Percentiles rank a stretch among this genome's conserved stretches.
Evolutionary conservation across 2,329 filamentous ascomycete genomes (phyloP).

Genomic region (Xylariaceae sp.): DNA sequence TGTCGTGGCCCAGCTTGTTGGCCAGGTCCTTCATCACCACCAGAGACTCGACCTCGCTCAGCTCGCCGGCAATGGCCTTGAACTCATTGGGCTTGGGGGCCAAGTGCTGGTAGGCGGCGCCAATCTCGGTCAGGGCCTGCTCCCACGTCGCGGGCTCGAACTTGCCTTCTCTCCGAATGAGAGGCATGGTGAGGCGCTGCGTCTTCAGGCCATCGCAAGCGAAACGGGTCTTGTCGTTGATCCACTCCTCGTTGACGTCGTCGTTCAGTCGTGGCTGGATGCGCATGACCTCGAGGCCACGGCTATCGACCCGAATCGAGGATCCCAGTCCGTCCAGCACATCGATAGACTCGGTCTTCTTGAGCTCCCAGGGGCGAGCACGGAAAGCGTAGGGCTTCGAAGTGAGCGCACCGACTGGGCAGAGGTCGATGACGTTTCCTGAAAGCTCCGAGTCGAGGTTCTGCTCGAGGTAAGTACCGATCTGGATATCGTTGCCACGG

Average conservation of each 20-base stretch:
- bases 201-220: conserved; percentile 96
- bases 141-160: conserved; percentile 95
- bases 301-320: conserved; percentile 88
- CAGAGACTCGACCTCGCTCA: conserved; percentile 87
- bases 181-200: conserved; percentile 85
- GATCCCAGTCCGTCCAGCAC: conserved; percentile 90
- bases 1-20: conserved; percentile 94
- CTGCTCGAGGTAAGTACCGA: conserved; percentile 94
- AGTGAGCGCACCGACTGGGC: conserved; percentile 91
- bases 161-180: conserved; percentile 82
- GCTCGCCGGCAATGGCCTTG: conserved; percentile 86
- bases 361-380: conserved; percentile 92
- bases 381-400: conserved; percentile 98
- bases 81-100: conserved; percentile 88
- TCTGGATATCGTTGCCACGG: conserved; percentile 95
- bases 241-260: conserved; percentile 99
- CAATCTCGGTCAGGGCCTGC: conserved; percentile 85
- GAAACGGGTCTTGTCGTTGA: conserved; percentile 96
- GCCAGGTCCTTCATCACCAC: conserved; percentile 96
- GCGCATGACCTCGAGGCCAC: conserved; percentile 94
- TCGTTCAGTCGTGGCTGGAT: conserved; percentile 90
- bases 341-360: conserved; percentile 93
- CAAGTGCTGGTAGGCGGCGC: conserved; percentile 70
- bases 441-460: conserved; percentile 93
- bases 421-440: conserved; percentile 95